Evolutionary conservation across 140 eudicot genomes (phyloP), one percentile per base, ranked within the genome.

Genomic region (Senecio squalidus): DNA sequence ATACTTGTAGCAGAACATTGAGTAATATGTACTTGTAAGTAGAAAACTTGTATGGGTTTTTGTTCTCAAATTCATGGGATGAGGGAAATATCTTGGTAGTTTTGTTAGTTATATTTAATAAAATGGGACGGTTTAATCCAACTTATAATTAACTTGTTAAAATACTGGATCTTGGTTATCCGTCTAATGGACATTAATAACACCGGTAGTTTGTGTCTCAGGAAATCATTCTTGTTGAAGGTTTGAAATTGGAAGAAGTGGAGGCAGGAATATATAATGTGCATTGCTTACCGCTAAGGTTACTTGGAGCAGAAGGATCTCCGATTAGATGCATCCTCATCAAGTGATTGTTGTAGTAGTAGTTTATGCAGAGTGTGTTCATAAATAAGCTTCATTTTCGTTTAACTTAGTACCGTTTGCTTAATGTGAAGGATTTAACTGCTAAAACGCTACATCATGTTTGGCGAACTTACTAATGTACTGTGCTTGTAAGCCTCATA

Each of bases 191-290:
- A 4, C 3, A 33, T 31, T 24, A 2, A 23, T 68, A 36, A 21
- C 25, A n/a, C 25, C 26, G 3, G 8, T 50, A 50, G 15, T 13
- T 8, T 67, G 48, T 58, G 60, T 47, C 11, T 57, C 43, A 83
- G 92, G 86, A 79, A 25, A 67, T 83, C 27, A 80, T 83, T 43
- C 86, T 77, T 30, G 93, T 84, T 26, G 93, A 84, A 76, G 84
- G 80, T 67, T 71, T 80, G 51, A 84, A 84, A 34, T 81, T 84
- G 25, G 79, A 74, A 38, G 73, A 31, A 15, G 28, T 77, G 14
- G 45, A 70, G 38, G 68, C 84, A 11, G 93, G 93, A 51, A 10
- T 70, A 55, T 84, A 84, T 61, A 68, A 14, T 59, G 82, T 71
- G 17, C 87, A 84, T 38, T 82, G 90, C 62, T 72, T 82, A 53